phyloP scores from a whole-genome alignment of 2,329 filamentous ascomycete species.

The Falciphora oryzae region DNA sequence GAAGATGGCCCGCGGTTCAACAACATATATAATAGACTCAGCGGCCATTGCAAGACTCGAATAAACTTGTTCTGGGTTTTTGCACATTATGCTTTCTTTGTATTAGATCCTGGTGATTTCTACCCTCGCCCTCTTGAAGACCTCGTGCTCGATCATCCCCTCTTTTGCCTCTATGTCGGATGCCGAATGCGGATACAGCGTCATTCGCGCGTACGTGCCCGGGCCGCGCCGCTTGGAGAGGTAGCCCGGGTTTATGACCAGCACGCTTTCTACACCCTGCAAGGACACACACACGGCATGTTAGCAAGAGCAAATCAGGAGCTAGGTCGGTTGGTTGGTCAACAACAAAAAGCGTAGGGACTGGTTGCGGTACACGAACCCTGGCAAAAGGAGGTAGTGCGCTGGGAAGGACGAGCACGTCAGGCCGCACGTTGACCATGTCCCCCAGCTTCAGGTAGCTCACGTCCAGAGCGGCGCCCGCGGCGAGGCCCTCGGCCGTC shows the following conservation, averaged over 20 bases:
- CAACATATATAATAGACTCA: too few relatives aligned
- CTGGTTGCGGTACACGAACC: conserved; percentile 46
- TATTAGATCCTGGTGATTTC: conserved; percentile 73
- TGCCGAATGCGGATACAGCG: conserved; percentile 59
- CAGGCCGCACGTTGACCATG: conserved; percentile 79
- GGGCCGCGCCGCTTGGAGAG: conserved; percentile 78
- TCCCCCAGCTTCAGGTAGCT: conserved; percentile 85
- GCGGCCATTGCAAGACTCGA: too few relatives aligned
- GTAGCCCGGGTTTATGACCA: conserved; percentile 85
- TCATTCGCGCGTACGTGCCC: conserved; percentile 80
- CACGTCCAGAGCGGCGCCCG: conserved; percentile 75
- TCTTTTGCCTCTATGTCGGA: conserved; percentile 51
- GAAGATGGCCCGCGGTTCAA: too few relatives aligned
- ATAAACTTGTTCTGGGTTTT: neutral
- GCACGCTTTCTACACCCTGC: conserved; percentile 82
- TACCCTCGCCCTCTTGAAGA: conserved; percentile 79
- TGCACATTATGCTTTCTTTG: neutral
- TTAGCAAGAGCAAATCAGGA: conserved; percentile 2
- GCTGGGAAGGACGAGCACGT: conserved; percentile 79
- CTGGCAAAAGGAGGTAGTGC: conserved; percentile 81
- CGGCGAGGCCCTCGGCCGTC: conserved; percentile 51
- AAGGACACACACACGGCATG: too few relatives aligned
- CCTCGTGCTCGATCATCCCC: conserved; percentile 61
- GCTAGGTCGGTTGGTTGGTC: too few relatives aligned
- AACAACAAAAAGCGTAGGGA: neutral